Evolutionary conservation across 2,329 filamentous ascomycete species (phyloP).

Genomic region (Tolypocladium tundrense): DNA sequence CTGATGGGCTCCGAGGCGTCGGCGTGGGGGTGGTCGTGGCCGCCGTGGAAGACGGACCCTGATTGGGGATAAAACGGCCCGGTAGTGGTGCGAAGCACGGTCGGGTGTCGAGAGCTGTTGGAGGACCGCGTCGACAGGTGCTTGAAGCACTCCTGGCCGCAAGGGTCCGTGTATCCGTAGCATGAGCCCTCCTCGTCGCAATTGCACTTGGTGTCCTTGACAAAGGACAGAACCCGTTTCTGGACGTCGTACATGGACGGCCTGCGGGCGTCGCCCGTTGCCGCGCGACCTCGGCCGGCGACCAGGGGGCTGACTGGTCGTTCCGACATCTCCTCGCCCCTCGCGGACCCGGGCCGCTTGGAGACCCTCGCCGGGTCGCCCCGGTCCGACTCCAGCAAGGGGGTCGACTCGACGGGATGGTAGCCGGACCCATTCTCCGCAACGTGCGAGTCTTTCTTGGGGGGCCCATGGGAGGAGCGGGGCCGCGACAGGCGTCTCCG

Average conservation of each 20-base stretch:
- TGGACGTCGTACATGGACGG: slow-evolving; percentile 46
- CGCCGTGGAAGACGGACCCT: slow-evolving; percentile 14
- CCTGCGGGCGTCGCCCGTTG: slow-evolving; percentile 25
- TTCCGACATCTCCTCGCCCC: slow-evolving; percentile 18
- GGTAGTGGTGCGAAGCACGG: slow-evolving; percentile 31
- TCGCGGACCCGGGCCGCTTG: slow-evolving; percentile 15
- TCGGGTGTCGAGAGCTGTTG: slow-evolving; percentile 21
- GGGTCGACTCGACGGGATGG: slow-evolving; percentile 33
- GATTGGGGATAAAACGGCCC: slow-evolving; percentile 19
- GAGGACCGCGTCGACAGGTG: slow-evolving; percentile 34
- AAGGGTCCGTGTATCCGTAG: slow-evolving; percentile 55
- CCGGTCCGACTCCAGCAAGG: slow-evolving; percentile 28
- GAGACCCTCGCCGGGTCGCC: slow-evolving; percentile 14
- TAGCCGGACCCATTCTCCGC: slow-evolving; percentile 6
- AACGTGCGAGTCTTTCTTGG: slow-evolving; percentile 1
- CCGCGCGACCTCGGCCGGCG: slow-evolving; percentile 13
- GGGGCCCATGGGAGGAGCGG: slow-evolving; percentile 11
- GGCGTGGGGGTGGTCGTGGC: slow-evolving; percentile 15
- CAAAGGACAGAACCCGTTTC: slow-evolving; percentile 51
- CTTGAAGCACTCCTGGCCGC: slow-evolving; percentile 56
- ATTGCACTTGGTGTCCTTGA: slow-evolving; percentile 53
- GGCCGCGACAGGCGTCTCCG: slow-evolving; percentile 17
- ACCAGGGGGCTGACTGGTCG: slow-evolving; percentile 13
- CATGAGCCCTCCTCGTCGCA: slow-evolving; percentile 52
- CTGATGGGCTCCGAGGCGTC: slow-evolving; percentile 18